Evolutionary conservation across 331 rosid species (phyloP).

Genomic region (Acacia pycnantha): DNA sequence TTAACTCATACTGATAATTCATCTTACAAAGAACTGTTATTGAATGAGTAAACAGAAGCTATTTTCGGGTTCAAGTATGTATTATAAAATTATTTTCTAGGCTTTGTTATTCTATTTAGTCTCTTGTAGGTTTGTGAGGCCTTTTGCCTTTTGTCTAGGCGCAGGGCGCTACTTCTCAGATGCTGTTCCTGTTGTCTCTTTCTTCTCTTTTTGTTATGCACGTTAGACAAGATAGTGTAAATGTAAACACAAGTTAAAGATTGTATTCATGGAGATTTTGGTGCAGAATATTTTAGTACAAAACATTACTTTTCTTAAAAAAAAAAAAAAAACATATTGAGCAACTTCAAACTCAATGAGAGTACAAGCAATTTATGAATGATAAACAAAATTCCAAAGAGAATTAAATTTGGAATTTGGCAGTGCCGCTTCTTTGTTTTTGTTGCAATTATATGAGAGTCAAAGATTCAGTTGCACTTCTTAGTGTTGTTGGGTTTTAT

Average conservation of each 20-base stretch:
- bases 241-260: neutral
- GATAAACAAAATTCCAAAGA: neutral
- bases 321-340: neutral
- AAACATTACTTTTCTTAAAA: neutral
- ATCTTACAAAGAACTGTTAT: neutral
- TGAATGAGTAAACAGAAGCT: neutral
- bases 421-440: neutral
- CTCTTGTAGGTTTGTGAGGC: too few relatives aligned
- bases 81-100: neutral
- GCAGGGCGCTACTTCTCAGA: neutral
- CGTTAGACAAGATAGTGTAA: neutral
- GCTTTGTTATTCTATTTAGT: neutral
- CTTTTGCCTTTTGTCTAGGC: neutral
- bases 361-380: neutral
- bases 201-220: neutral
- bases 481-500: neutral
- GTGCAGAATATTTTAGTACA: neutral
- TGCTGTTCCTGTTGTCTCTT: neutral
- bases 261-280: neutral
- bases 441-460: neutral
- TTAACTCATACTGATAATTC: neutral
- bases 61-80: neutral
- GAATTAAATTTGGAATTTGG: neutral
- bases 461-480: neutral
- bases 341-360: neutral